phyloP scores from a whole-genome alignment of 2,329 filamentous ascomycete species.

The Cadophora gregata region DNA sequence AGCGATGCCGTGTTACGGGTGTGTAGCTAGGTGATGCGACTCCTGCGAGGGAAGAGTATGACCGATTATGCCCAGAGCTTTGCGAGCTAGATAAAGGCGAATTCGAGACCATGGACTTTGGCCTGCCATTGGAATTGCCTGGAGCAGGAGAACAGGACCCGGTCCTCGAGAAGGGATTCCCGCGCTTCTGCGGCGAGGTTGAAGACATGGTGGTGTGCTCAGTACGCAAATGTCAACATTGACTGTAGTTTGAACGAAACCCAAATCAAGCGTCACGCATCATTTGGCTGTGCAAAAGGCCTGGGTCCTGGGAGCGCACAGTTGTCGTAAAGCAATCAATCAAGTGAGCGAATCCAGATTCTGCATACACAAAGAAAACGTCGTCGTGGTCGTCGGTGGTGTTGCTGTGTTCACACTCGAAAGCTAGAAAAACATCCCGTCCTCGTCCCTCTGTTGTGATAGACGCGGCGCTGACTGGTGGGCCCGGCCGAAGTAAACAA shows the following conservation, averaged over 20 bases:
- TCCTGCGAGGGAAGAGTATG: slow-evolving; percentile 60
- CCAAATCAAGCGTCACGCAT: slow-evolving; percentile 18
- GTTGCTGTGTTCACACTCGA: not conserved
- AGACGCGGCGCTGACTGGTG: slow-evolving; percentile 12
- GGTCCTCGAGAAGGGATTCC: slow-evolving; percentile 79
- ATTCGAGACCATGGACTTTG: slow-evolving; percentile 76
- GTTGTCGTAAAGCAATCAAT: slow-evolving; percentile 3
- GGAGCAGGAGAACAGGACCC: slow-evolving; percentile 70
- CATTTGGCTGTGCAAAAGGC: not conserved
- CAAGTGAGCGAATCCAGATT: slow-evolving; percentile 8
- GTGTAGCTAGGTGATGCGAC: slow-evolving; percentile 40
- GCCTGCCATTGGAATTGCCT: slow-evolving; percentile 58
- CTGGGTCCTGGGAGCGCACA: not conserved
- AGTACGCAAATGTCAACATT: slow-evolving; percentile 27
- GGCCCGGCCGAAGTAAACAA: slow-evolving; percentile 21
- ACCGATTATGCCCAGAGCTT: slow-evolving; percentile 60
- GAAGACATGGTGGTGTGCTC: slow-evolving; percentile 53
- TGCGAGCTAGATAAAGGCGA: slow-evolving; percentile 44
- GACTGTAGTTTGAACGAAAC: slow-evolving; percentile 10
- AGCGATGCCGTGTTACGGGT: slow-evolving; percentile 49
- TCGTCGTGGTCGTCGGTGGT: not conserved
- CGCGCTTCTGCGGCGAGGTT: slow-evolving; percentile 74
- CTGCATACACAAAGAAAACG: slow-evolving; percentile 4
- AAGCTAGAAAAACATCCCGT: not conserved
- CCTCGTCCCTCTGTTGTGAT: slow-evolving; percentile 9